These are phyloP conservation scores for Ustilaginoidea virens DNA, from an alignment of 2,329 filamentous ascomycete genomes.

Conservation along the genomic window DNA sequence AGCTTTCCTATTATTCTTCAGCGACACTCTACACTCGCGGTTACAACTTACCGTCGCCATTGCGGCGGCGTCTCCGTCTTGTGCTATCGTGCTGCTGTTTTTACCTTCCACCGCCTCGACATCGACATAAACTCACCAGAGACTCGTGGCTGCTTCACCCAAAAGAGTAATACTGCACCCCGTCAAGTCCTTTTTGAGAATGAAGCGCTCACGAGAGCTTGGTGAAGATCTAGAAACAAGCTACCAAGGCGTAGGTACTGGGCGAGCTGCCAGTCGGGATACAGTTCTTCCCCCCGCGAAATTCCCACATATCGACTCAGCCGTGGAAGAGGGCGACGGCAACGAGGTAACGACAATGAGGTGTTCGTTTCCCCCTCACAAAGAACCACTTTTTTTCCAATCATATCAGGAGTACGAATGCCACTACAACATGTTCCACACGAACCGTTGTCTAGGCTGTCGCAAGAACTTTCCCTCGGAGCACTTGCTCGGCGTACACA, in stretches of 20 bases:
- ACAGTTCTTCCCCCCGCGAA: conserved; percentile 27
- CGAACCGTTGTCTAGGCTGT: conserved; percentile 75
- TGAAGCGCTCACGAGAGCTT: conserved; percentile 49
- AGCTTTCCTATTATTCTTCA: too few species aligned
- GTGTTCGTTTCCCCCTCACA: conserved; percentile 72
- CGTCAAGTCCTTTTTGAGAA: conserved; percentile 15
- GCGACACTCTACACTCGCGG: too few species aligned
- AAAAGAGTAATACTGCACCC: conserved; percentile 6
- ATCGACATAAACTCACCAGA: too few species aligned
- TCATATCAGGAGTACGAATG: conserved; percentile 71
- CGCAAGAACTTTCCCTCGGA: conserved; percentile 75
- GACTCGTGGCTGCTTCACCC: background rate
- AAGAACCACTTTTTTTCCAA: conserved; percentile 50
- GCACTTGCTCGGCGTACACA: conserved; percentile 68
- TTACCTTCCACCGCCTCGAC: too few species aligned
- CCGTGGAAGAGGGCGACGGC: conserved; percentile 17
- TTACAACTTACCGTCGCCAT: too few species aligned
- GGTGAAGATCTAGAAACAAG: conserved; percentile 28
- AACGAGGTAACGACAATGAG: conserved; percentile 41
- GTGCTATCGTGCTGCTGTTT: too few species aligned
- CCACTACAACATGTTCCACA: conserved; percentile 70
- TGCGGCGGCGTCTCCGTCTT: too few species aligned
- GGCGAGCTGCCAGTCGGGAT: conserved; percentile 6
- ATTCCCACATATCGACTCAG: conserved; percentile 42
- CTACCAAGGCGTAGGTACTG: conserved; percentile 6